A percentile compares a stretch with the other conserved stretches of the same genome.
Evolutionary conservation across 1,284 basidiomycete species (phyloP).

Genomic region (Phellinidium pouzarii): DNA sequence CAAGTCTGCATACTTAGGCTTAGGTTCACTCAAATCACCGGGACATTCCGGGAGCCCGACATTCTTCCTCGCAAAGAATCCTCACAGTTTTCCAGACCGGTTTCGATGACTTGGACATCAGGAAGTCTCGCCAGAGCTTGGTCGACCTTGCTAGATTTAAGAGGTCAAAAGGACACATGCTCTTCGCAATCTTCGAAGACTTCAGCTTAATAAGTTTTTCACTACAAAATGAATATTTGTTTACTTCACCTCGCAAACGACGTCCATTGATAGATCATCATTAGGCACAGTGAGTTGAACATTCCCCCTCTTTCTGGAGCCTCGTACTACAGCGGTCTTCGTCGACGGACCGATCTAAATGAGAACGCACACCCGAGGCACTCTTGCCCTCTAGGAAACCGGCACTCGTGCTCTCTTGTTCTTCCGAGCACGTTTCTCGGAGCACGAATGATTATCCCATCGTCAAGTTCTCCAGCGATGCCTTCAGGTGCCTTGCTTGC

Average conservation of each 20-base stretch:
- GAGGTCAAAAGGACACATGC: slow-evolving; percentile 18
- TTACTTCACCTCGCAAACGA: neutral
- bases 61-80: slow-evolving; percentile 10
- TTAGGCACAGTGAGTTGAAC: neutral
- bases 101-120: slow-evolving; percentile 18
- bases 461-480: too few species aligned
- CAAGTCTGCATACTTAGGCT: slow-evolving; percentile 26
- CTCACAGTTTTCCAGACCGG: slow-evolving; percentile 19
- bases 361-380: too few species aligned
- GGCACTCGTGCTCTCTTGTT: too few species aligned
- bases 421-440: too few species aligned
- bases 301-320: neutral
- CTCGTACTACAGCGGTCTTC: neutral
- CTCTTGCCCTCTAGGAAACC: too few species aligned
- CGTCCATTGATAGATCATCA: neutral
- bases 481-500: too few species aligned
- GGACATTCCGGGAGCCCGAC: slow-evolving; percentile 29
- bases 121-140: slow-evolving; percentile 13
- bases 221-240: neutral
- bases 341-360: too few species aligned
- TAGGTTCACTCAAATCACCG: slow-evolving; percentile 29
- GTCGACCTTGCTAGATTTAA: slow-evolving; percentile 19
- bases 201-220: too few species aligned
- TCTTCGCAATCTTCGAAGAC: slow-evolving; percentile 1
- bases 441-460: too few species aligned